Evolutionary conservation across 495 filamentous ascomycete species (phyloP).

Genomic region (Terfezia boudieri): DNA sequence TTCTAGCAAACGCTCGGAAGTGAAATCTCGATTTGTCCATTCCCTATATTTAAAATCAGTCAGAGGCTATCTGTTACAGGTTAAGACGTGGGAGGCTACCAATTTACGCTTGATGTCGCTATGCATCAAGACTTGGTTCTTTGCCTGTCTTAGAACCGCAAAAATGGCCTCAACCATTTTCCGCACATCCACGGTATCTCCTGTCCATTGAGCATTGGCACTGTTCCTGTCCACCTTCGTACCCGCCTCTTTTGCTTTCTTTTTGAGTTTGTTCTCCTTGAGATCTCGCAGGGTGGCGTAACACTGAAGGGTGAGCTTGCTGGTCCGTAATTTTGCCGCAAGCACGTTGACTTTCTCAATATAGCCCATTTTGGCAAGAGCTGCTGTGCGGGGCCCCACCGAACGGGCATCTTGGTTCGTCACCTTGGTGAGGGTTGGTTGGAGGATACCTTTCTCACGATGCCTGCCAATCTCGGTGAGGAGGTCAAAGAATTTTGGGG

Average conservation of each 20-base stretch:
- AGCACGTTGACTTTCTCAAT: slow-evolving; percentile 58
- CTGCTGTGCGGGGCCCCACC: slow-evolving; percentile 57
- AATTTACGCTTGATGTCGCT: slow-evolving; percentile 42
- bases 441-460: slow-evolving; percentile 47
- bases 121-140: slow-evolving; percentile 26
- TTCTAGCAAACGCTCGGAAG: slow-evolving; percentile 44
- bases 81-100: slow-evolving; percentile 14
- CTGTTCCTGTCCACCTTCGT: slow-evolving; percentile 7
- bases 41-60: slow-evolving; percentile 15
- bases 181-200: slow-evolving; percentile 27
- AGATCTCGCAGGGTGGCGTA: not conserved
- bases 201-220: slow-evolving; percentile 25
- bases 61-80: not conserved
- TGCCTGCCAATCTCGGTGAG: slow-evolving; percentile 61
- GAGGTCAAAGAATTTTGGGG: slow-evolving; percentile 33
- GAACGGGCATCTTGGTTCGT: slow-evolving; percentile 81
- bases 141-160: slow-evolving; percentile 24
- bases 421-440: slow-evolving; percentile 49
- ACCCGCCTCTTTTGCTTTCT: not conserved
- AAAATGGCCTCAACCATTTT: slow-evolving; percentile 26
- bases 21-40: slow-evolving; percentile 33
- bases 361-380: slow-evolving; percentile 54
- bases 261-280: not conserved
- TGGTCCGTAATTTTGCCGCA: slow-evolving; percentile 41
- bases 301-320: slow-evolving; percentile 33